Percentiles rank a stretch among this genome's conserved stretches.
phyloP scores from a whole-genome alignment of 2,329 filamentous ascomycete species.

The Hysterium pulicare region DNA sequence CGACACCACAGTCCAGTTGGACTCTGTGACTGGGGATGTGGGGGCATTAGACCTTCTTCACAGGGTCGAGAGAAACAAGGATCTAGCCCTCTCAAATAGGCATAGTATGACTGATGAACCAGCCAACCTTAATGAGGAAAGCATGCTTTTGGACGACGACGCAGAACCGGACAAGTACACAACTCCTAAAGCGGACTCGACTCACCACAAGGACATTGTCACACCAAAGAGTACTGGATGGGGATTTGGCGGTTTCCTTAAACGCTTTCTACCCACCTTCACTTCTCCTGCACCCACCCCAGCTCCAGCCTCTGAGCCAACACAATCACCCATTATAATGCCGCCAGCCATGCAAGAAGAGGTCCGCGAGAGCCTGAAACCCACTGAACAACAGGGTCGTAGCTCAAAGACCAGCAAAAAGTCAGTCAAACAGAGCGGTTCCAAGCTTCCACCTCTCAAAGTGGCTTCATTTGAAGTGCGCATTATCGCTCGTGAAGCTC shows the following conservation, averaged over 20 bases:
- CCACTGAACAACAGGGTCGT: not conserved
- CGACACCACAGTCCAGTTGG: too few species aligned
- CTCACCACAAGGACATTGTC: too few species aligned
- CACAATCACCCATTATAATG: not conserved
- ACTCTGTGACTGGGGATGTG: too few species aligned
- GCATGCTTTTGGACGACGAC: too few species aligned
- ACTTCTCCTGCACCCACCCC: not conserved
- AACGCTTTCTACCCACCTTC: not conserved
- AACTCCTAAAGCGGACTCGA: too few species aligned
- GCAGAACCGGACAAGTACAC: too few species aligned
- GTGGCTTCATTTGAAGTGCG: not conserved
- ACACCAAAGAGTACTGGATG: not conserved
- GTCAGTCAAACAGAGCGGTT: not conserved
- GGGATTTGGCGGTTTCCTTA: not conserved
- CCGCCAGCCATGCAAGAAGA: not conserved
- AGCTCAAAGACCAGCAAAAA: not conserved
- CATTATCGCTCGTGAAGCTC: not conserved
- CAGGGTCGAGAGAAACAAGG: too few species aligned
- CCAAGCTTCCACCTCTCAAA: not conserved
- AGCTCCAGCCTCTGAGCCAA: not conserved
- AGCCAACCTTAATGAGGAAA: too few species aligned
- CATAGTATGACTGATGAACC: too few species aligned
- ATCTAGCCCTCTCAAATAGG: too few species aligned
- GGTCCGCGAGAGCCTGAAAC: not conserved
- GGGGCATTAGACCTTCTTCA: too few species aligned